Evolutionary conservation across 345 rosid species (phyloP), one percentile per base, ranked within the genome.

Genomic region (Reutealis trisperma): DNA sequence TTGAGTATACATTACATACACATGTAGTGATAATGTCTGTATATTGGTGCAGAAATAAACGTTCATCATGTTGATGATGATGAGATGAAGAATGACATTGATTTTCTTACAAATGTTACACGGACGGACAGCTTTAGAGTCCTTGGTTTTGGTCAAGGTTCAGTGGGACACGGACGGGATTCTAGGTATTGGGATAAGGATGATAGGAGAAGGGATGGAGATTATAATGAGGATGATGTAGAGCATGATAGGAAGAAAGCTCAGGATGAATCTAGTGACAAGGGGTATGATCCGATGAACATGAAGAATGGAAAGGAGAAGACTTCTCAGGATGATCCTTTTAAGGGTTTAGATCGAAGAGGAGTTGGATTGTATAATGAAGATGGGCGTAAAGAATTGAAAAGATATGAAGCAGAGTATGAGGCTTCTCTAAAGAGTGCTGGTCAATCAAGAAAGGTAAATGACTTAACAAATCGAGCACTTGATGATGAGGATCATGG

Each of bases 171-270:
- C 71, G 99, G 94, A 55, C 83, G 94, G 27, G 99, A 95, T 85
- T 95, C 99, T 4, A 87, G 98, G 79, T 87, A 87, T 81, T 93
- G 99, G 98, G 99, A 95, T 81, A 88, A 77, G 85, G 99, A 95
- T 82, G 99, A 93, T 79, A 88, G 99, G 85, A 92, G 99, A 82
- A 84, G 98, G 75, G 98, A 95, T 84, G 87, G 75, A 73, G 99
- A 96, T 79, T 96, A 93, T 60, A 80, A 84, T 68, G 96, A 89
- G 85, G 96, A 89, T 71, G 88, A 45, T 24, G 86, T 85, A 34
- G 86, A 89, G 42, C 85, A 80, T 72, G 77, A 77, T 15, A 72
- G 80, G 15, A 58, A 22, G 67, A 77, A 68, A 74, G 27, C 59
- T 67, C 34, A 37, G 72, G 77, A 73, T 77, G 79, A 71, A 70